Evolutionary conservation across 148 eudicot genomes (phyloP).

Genomic region (Oxyria digyna): DNA sequence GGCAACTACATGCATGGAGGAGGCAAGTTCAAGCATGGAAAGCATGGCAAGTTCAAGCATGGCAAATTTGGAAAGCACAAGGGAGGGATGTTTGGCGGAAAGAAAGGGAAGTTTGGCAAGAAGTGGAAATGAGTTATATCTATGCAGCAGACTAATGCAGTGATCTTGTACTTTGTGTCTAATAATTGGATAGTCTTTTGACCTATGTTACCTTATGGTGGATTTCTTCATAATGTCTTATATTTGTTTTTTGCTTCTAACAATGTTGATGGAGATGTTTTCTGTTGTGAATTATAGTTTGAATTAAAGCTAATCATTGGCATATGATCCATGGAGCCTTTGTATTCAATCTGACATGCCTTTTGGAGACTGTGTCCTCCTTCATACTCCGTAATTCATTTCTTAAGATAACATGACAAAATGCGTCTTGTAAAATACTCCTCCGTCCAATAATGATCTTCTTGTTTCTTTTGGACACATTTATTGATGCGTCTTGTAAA

Average conservation of each 20-base stretch:
- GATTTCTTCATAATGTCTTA: not conserved
- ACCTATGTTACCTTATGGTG: not conserved
- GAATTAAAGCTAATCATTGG: not conserved
- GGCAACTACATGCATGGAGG: slow-evolving; percentile 22
- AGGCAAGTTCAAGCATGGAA: slow-evolving; percentile 31
- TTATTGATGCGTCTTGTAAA: too few species aligned
- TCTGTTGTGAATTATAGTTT: not conserved
- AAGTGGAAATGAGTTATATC: slow-evolving; percentile 45
- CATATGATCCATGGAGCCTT: too few species aligned
- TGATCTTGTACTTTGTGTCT: not conserved
- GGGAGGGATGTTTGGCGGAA: slow-evolving; percentile 20
- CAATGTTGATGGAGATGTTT: not conserved
- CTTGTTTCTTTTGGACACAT: too few species aligned
- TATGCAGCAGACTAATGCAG: not conserved
- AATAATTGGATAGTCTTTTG: slow-evolving; percentile 1
- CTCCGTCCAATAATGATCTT: too few species aligned
- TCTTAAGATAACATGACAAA: too few species aligned
- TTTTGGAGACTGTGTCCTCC: too few species aligned
- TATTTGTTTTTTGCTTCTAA: not conserved
- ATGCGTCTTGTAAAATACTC: too few species aligned
- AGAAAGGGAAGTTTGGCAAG: slow-evolving; percentile 36
- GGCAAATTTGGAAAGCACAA: slow-evolving; percentile 12
- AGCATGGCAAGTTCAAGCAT: slow-evolving; percentile 24
- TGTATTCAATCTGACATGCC: too few species aligned
- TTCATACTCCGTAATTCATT: too few species aligned